These are phyloP conservation scores for Lunularia cruciata DNA, from an alignment of 225 moss, liverwort and hornwort genomes.

Conservation along the genomic window DNA sequence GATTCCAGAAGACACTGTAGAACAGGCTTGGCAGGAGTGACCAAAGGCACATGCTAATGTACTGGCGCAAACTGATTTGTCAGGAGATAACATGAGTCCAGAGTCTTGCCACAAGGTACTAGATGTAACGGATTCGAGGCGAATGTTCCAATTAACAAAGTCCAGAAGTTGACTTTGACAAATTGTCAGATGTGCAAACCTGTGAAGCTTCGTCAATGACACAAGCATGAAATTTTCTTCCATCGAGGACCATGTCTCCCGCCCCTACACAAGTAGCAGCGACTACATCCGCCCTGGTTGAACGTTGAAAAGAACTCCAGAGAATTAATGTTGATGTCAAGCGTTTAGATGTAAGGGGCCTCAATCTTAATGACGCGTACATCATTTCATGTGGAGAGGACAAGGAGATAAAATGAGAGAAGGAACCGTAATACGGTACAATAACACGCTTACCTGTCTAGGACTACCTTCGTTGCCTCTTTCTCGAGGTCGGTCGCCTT, in stretches of 20 bases:
- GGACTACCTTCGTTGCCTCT: constrained; percentile 63
- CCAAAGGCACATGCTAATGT: not conserved
- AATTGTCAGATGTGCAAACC: constrained; percentile 29
- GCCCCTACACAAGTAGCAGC: constrained; percentile 90
- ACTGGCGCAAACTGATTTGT: not conserved
- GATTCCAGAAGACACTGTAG: not conserved
- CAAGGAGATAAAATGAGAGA: not conserved
- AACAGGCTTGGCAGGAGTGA: not conserved
- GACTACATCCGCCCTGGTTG: constrained; percentile 76
- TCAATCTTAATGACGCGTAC: not conserved
- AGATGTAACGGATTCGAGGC: not conserved
- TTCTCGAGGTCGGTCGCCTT: constrained; percentile 71
- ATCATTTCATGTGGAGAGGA: not conserved
- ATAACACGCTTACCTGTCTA: constrained; percentile 62
- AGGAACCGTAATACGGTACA: not conserved
- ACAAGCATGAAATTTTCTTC: constrained; percentile 67
- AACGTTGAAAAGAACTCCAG: constrained; percentile 12
- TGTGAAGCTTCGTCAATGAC: constrained; percentile 97
- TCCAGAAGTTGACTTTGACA: not conserved
- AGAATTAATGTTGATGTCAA: not conserved
- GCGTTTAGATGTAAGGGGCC: not conserved
- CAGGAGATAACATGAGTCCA: too few relatives aligned
- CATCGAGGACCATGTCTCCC: constrained; percentile 75
- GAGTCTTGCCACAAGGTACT: not conserved
- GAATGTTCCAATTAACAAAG: not conserved